Evolutionary conservation across 768 basidiomycete genomes (phyloP), one percentile per base, ranked within the genome.

Genomic region (Rhizopogon sp.): DNA sequence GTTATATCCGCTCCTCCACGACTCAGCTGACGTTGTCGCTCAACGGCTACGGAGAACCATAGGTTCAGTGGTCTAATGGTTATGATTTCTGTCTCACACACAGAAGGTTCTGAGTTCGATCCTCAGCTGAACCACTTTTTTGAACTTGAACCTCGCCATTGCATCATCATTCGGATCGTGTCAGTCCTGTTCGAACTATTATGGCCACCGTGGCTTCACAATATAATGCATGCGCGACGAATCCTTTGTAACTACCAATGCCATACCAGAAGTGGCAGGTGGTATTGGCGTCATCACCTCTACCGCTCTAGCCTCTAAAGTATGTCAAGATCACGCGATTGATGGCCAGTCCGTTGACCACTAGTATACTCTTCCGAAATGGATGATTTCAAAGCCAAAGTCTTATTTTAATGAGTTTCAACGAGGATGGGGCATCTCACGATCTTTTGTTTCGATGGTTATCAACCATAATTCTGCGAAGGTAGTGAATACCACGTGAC

Each of bases 21-120:
- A 25, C 25, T 5, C 4, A 25, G 25, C 25, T 25, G 25, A 4
- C 4, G 4, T 25, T 25, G 25, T 4, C 4, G 4, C 25, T 5
- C 25, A 25, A 25, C 25, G 25, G 25, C 4, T 5, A 25, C 25
- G 1, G 3, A 25, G 25, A 25, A 25, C 4, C 4, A 25, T 25
- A 13, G 66, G 72, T 74, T 74, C 73, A 73, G 59, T 74, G 72
- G 72, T 74, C 72, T 74, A 74, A 73, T 75, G 72, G 72, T 74
- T 75, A 74, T 74, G 72, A 74, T 74, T 74, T 74, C 74, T 75
- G 72, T 75, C 72, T 74, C 72, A 75, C 29, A 50, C 74, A 75
- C 74, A 75, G 73, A 74, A 75, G 72, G 72, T 74, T 74, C 72
- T 71, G 71, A 73, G 72, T 74, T 74, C 72, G 73, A 74, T 73